phyloP scores from a whole-genome alignment of 176 grass and related monocot genomes.

The Areca catechu region DNA sequence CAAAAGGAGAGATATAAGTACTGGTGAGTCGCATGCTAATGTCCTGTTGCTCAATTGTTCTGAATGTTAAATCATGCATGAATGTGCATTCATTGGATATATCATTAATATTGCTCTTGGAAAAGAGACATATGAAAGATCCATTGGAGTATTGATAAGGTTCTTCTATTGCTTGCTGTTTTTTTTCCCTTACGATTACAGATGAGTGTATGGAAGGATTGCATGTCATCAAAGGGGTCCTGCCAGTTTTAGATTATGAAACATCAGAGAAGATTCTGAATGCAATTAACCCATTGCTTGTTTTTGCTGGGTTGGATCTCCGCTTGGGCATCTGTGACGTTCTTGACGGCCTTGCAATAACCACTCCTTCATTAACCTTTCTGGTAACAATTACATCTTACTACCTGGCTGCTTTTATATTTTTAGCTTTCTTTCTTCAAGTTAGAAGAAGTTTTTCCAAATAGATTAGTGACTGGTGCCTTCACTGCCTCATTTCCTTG shows the following conservation, averaged over 20 bases:
- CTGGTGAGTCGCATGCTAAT: constrained; percentile 25
- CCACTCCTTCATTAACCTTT: constrained; percentile 50
- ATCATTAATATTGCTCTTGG: too few species aligned
- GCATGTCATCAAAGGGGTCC: constrained; percentile 48
- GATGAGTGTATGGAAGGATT: constrained; percentile 78
- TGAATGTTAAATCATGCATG: too few species aligned
- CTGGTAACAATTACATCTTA: constrained; percentile 48
- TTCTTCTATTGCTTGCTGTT: constrained; percentile 10
- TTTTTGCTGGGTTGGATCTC: constrained; percentile 48
- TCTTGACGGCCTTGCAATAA: constrained; percentile 38
- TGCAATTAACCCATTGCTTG: constrained; percentile 67
- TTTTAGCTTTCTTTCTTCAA: constrained; percentile 1
- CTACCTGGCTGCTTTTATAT: constrained; percentile 6
- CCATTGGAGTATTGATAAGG: too few species aligned
- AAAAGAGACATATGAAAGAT: too few species aligned
- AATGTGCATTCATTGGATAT: too few species aligned
- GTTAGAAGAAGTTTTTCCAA: too few species aligned
- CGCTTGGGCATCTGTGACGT: constrained; percentile 79
- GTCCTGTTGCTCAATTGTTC: too few species aligned
- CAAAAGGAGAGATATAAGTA: constrained; percentile 53
- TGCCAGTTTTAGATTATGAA: constrained; percentile 46
- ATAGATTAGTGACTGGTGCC: too few species aligned
- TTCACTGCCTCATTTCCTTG: constrained; percentile 1
- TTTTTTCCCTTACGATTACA: constrained; percentile 20
- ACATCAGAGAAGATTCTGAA: constrained; percentile 51